phyloP scores from a whole-genome alignment of 2,329 filamentous ascomycete species.

The Cercospora janseana region DNA sequence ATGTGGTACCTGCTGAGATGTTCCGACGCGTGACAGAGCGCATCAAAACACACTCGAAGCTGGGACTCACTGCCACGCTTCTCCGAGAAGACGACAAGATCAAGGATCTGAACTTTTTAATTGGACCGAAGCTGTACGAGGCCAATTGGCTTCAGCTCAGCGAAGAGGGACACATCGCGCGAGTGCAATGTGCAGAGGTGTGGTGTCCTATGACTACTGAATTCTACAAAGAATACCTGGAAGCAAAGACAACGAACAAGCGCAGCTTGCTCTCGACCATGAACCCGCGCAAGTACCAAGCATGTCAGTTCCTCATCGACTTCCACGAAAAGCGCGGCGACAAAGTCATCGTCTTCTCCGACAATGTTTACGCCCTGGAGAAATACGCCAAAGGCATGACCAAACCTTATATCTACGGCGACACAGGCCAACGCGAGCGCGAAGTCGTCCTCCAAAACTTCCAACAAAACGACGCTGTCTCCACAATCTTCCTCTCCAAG shows the following conservation, averaged over 20 bases:
- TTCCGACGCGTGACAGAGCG: constrained; percentile 90
- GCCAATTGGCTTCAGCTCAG: constrained; percentile 99
- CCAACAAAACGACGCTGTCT: constrained; percentile 84
- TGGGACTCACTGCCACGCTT: constrained; percentile 89
- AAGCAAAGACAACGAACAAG: constrained; percentile 61
- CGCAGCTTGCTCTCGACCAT: constrained; percentile 80
- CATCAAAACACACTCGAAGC: constrained; percentile 92
- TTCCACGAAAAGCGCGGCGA: constrained; percentile 93
- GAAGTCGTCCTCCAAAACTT: constrained; percentile 89
- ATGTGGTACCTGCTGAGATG: constrained; percentile 95
- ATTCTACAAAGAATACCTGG: constrained; percentile 92
- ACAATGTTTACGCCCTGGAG: constrained; percentile 91
- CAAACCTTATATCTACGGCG: constrained; percentile 89
- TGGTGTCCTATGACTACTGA: constrained; percentile 99
- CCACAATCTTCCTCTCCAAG: constrained; percentile 93
- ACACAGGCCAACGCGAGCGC: constrained; percentile 80
- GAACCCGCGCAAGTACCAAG: constrained; percentile 97
- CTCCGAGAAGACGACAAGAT: constrained; percentile 98
- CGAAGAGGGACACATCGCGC: constrained; percentile 93
- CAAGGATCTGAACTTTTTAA: constrained; percentile 92
- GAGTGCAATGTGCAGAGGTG: constrained; percentile 96
- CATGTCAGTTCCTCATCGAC: constrained; percentile 96
- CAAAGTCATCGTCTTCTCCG: constrained; percentile 97
- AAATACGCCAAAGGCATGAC: constrained; percentile 78
- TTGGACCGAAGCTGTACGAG: constrained; percentile 95